Evolutionary conservation across 1,139 yeast genomes (phyloP), one percentile per base, ranked within the genome.

Genomic region (Hyphopichia pseudoburtonii): DNA sequence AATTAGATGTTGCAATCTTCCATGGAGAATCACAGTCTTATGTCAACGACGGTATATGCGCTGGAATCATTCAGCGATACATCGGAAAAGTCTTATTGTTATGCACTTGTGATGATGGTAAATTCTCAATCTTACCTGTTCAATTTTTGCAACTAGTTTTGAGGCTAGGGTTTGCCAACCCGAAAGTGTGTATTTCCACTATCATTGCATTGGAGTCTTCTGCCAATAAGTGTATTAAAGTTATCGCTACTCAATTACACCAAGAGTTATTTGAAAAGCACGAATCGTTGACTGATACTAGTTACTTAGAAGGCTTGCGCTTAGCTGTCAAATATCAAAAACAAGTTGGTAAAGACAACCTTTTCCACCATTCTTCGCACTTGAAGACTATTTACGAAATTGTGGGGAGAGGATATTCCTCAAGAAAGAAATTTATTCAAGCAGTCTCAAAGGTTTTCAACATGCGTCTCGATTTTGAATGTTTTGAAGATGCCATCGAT

Each of bases 141-240:
- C 65, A 70, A 28, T 77, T 82, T 45, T 52, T 86, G 28, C 77
- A 71, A 38, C 56, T 76, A 32, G 73, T 83, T 18, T 70, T 83
- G 3, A 68, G 69, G 23, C 67, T 78, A 35, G 95, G 95, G 0
- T 82, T 78, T 56, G 85, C 84, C 1, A 86, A 84, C 51, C 96
- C 95, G 1, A 76, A 83, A 39, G 50, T 70, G 5, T 79, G 89
- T 46, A 74, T 82, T 10, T 76, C 90, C 0, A 81, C 88, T 0
- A 67, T 86, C 2, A 73, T 87, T 39, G 92, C 92, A 0, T 62
- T 88, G 30, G 80, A 82, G 42, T 71, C 86, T 0, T 78, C 88
- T 1, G 57, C 66, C 0, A 60, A 65, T 19, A 52, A 52, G 2
- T 56, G 59, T n/a, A 65, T 84, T 19, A 63, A 72, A 26, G 56